These are phyloP conservation scores for Annona squamosa DNA, from an alignment of 164 flowering plant species.

Conservation along the genomic window DNA sequence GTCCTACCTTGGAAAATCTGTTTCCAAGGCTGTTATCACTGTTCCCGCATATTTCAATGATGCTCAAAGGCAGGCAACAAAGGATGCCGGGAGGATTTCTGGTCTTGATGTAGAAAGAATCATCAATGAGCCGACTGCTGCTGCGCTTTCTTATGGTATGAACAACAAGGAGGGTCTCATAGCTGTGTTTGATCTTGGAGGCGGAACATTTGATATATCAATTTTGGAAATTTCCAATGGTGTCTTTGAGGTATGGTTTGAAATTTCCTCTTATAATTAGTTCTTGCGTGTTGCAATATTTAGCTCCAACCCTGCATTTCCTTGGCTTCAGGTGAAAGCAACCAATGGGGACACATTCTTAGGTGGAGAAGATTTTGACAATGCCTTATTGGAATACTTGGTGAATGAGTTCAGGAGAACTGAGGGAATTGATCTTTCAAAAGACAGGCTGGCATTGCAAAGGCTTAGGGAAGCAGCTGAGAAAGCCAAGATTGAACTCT, in stretches of 20 bases:
- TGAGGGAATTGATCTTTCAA: slow-evolving; percentile 49
- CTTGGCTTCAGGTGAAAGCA: slow-evolving; percentile 50
- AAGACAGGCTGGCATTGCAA: slow-evolving; percentile 54
- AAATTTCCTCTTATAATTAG: neutral
- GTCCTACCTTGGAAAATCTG: slow-evolving; percentile 47
- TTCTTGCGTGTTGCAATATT: neutral
- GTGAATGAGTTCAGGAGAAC: slow-evolving; percentile 50
- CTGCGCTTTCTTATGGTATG: slow-evolving; percentile 61
- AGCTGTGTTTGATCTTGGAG: slow-evolving; percentile 70
- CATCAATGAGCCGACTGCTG: slow-evolving; percentile 68
- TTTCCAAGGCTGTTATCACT: slow-evolving; percentile 53
- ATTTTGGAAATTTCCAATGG: slow-evolving; percentile 61
- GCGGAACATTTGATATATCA: slow-evolving; percentile 70
- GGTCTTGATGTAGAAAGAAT: slow-evolving; percentile 59
- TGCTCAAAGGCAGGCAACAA: slow-evolving; percentile 68
- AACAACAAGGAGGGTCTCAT: slow-evolving; percentile 58
- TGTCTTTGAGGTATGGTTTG: slow-evolving; percentile 48
- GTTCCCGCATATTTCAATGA: slow-evolving; percentile 71
- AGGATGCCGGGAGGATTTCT: slow-evolving; percentile 68
- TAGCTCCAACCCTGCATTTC: neutral
- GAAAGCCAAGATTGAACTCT: slow-evolving; percentile 62
- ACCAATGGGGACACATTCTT: slow-evolving; percentile 68
- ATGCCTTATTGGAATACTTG: slow-evolving; percentile 42
- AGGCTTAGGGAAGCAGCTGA: slow-evolving; percentile 73
- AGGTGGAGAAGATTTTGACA: slow-evolving; percentile 75